These are phyloP conservation scores for Barnettozyma wickerhamii DNA, from an alignment of 805 yeast species.

Conservation along the genomic window DNA sequence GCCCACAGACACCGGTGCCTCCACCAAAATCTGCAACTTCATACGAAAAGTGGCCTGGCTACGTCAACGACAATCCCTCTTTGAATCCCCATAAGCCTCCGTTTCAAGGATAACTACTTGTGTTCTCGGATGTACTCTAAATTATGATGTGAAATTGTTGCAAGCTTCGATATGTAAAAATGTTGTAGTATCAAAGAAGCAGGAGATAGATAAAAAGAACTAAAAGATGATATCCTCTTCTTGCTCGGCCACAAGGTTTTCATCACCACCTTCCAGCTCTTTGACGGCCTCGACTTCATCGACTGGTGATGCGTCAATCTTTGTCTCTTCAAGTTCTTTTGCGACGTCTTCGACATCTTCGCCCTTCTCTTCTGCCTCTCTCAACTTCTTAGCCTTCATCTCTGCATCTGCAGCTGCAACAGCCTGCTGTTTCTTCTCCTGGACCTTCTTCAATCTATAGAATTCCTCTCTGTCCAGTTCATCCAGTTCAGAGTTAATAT, in stretches of 20 bases:
- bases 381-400: constrained; percentile 27
- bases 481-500: constrained; percentile 93
- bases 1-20: too few species aligned
- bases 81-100: too few species aligned
- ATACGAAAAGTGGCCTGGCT: too few species aligned
- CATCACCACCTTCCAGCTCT: constrained; percentile 11
- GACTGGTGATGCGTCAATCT: not conserved
- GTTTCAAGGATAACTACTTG: too few species aligned
- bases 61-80: too few species aligned
- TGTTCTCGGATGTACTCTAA: too few species aligned
- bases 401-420: constrained; percentile 27
- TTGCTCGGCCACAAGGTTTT: constrained; percentile 32
- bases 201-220: too few species aligned
- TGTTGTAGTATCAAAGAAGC: too few species aligned
- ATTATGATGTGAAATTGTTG: too few species aligned
- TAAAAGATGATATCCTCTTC: constrained; percentile 46
- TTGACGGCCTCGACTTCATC: constrained; percentile 9
- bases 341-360: constrained; percentile 22
- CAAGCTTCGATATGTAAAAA: too few species aligned
- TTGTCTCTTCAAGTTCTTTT: constrained; percentile 11
- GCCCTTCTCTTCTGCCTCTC: constrained; percentile 25
- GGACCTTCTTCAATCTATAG: constrained; percentile 89
- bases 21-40: too few species aligned
- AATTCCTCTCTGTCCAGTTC: constrained; percentile 98
- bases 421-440: constrained; percentile 27